Base-by-base conservation (phyloP, 2,329 filamentous ascomycete species). In the Alternaria postmessia region DNA sequence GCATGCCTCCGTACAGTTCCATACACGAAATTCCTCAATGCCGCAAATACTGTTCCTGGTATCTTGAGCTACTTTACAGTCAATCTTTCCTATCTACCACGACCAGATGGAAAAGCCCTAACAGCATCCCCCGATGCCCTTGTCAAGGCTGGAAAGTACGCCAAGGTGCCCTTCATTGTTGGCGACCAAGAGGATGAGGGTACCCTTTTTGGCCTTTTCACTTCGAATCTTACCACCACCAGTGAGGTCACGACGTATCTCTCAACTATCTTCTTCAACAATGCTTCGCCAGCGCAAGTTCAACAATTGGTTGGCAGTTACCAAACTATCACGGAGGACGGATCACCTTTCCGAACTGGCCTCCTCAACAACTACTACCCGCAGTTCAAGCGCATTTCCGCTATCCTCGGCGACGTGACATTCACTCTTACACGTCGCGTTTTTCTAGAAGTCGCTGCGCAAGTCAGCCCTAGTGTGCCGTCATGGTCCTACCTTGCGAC, bases 161-260 rank as follows among this genome's bases (percentile, higher is more conserved):
- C 87, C 7, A 81, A 83, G 12, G 84, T 89, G 0, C 88, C 88
- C 2, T 84, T 89, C 72, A 89, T 90, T 57, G 85, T 91, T 39
- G 91, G 91, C 42, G 86, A 92, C 71, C 90, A 93, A 76, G 91
- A 94, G 80, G 91, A 94, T 71, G 91, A 94, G 76, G 91, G 91
- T 18, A 93, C 91, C 0, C 77, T 94, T 2, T 93, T 94, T 73
- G 82, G 88, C 5, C 81, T 94, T 34, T 89, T 89, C 75, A 89
- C 91, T 65, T 73, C 78, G 32, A 92, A 93, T 73, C 80, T 94
- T 51, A 91, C 86, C 9, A 89, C 84, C 1, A 87, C 83, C 0
- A 78, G 79, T 1, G 78, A 87, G 6, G 67, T 94, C 0, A 82
- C 87, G 34, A 79, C 84, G 18, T 94, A 94, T 70, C 78, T 95